A percentile compares a stretch with the other conserved stretches of the same genome.
phyloP scores from a whole-genome alignment of 78 protist species.

The Mastigamoeba balamuthi region DNA sequence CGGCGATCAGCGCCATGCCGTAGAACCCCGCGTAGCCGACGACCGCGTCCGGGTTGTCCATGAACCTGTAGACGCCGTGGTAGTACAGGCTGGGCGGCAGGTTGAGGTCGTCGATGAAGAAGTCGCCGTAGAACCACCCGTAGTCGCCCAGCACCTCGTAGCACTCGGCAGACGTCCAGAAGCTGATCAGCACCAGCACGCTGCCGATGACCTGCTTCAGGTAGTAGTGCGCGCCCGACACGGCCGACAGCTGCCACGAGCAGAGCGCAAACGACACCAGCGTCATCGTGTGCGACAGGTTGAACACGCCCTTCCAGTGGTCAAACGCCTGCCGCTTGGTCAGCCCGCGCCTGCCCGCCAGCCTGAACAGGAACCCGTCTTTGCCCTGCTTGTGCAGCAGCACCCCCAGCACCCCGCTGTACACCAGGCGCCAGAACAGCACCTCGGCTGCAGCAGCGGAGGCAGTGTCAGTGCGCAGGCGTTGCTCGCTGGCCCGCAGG shows the following conservation, averaged over 20 bases:
- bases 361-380: slow-evolving; percentile 30
- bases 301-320: slow-evolving; percentile 58
- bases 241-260: slow-evolving; percentile 5
- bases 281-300: slow-evolving; percentile 33
- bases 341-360: neutral
- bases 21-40: slow-evolving; percentile 48
- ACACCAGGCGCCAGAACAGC: slow-evolving; percentile 35
- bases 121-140: slow-evolving; percentile 68
- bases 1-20: slow-evolving; percentile 31
- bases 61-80: slow-evolving; percentile 51
- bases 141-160: slow-evolving; percentile 52
- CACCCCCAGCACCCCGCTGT: slow-evolving; percentile 18
- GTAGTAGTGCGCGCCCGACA: slow-evolving; percentile 12
- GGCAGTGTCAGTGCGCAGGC: neutral
- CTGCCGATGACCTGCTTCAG: slow-evolving; percentile 33
- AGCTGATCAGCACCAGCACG: slow-evolving; percentile 24
- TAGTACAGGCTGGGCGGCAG: slow-evolving; percentile 24
- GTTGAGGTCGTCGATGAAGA: slow-evolving; percentile 46
- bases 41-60: slow-evolving; percentile 54
- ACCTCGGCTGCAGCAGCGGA: slow-evolving; percentile 8
- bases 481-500: neutral
- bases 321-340: slow-evolving; percentile 32
- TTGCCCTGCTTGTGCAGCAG: slow-evolving; percentile 16
- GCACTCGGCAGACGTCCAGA: slow-evolving; percentile 22
- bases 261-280: slow-evolving; percentile 34